phyloP scores from a whole-genome alignment of 1,284 basidiomycete genomes.

The Heliocybe sulcata region DNA sequence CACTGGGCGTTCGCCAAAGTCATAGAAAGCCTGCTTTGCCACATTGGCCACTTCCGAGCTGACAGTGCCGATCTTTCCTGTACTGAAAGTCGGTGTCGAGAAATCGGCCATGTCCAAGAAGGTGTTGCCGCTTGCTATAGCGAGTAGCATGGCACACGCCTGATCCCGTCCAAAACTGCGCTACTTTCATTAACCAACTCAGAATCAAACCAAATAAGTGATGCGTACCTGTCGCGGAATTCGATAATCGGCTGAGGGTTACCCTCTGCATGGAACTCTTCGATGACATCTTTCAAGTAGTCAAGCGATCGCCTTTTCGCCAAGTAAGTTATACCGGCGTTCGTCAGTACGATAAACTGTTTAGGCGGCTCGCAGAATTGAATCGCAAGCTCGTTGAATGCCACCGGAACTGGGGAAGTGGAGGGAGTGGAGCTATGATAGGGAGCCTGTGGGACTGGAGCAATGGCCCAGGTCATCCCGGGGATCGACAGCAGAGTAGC shows the following conservation, averaged over 20 bases:
- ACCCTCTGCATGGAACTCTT: conserved; percentile 62
- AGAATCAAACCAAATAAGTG: conserved; percentile 4
- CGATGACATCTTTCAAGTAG: conserved; percentile 67
- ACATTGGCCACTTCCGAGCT: conserved; percentile 56
- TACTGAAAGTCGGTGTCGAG: conserved; percentile 17
- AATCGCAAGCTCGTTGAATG: conserved; percentile 74
- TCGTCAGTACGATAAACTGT: conserved; percentile 84
- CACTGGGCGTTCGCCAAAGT: conserved; percentile 75
- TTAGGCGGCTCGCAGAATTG: conserved; percentile 70
- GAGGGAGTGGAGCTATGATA: conserved; percentile 25
- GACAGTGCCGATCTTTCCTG: conserved; percentile 42
- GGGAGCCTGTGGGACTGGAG: conserved; percentile 38
- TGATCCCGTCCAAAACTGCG: conserved; percentile 81
- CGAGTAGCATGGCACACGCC: conserved; percentile 88
- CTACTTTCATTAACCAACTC: conserved; percentile 5
- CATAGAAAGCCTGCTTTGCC: conserved; percentile 79
- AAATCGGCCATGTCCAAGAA: conserved; percentile 53
- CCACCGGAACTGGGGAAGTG: conserved; percentile 39
- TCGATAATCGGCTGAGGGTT: conserved; percentile 65
- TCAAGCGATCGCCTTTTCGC: conserved; percentile 83
- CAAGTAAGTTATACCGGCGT: conserved; percentile 77
- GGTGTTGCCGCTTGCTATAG: conserved; percentile 68
- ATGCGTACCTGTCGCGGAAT: conserved; percentile 59
- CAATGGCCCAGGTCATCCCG: conserved; percentile 81
- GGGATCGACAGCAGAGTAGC: conserved; percentile 72